Base-by-base conservation (phyloP, 164 flowering plant species). In the Chimonanthus salicifolius region DNA sequence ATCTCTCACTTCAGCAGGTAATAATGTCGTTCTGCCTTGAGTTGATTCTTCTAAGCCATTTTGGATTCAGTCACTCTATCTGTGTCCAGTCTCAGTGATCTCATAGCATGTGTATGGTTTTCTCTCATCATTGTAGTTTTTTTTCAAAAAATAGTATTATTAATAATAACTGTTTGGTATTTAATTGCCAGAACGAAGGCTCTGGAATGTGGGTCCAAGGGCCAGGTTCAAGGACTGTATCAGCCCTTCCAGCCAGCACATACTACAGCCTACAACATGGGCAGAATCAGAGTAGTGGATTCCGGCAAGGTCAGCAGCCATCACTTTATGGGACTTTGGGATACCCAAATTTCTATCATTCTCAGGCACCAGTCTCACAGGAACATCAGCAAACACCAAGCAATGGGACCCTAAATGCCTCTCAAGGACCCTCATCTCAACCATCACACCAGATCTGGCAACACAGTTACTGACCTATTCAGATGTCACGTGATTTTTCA, bases 361-460 rank as follows among this genome's bases (percentile, higher is more conserved):
- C 96, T 62, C 98, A 89, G 71, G 62, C 87, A 2, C 92, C 92
- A 2, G 69, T 64, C 20, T 78, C 92, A 3, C 81, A 85, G 77
- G 96, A 95, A 49, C 94, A 88, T 58, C 99, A 89, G 85, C 94
- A 88, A 74, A 86, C 83, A 72, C 78, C 85, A 4, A 85, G 89
- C 72, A 96, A 92, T 54, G 89, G 82, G 7, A 75, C 88, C 45
- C 82, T 85, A 1, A 79, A 83, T n/a, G 86, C 88, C 3, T 81
- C 93, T 33, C 95, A 89, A 74, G 90, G 87, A 65, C 94, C 86
- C 74, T 82, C 82, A 9, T 70, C 92, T 15, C 90, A 92, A 86
- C 98, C 87, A 77, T 84, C 91, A 60, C 94, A 90, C 74, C 98
- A 90, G 83, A 68, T 92, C 70, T 94, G 98, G 98, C 96, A 88